A percentile compares a stretch with the other conserved stretches of the same genome.
phyloP scores from a whole-genome alignment of 2,329 filamentous ascomycete species.

The Cyphellophora europaea region DNA sequence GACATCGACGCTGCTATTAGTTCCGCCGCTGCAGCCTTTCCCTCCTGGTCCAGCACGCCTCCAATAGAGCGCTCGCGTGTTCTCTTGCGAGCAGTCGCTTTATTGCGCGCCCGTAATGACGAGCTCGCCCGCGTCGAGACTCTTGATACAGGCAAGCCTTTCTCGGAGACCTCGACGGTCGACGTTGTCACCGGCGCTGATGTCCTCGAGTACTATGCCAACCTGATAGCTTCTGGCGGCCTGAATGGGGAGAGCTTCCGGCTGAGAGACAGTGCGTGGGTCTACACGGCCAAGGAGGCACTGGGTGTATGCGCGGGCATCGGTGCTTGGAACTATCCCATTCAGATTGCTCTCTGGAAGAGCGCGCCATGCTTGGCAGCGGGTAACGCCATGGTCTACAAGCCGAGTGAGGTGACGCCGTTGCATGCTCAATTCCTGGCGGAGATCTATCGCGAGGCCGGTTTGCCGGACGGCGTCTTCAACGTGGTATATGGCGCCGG shows the following conservation, averaged over 20 bases:
- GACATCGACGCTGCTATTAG: conserved; percentile 64
- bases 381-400: conserved; percentile 86
- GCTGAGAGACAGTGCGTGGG: conserved; percentile 66
- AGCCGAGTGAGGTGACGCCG: conserved; percentile 78
- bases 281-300: conserved; percentile 73
- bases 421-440: conserved; percentile 71
- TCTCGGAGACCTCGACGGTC: conserved; percentile 72
- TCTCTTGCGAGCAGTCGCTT: conserved; percentile 63
- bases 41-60: conserved; percentile 65
- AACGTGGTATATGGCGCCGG: conserved; percentile 78
- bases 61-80: conserved; percentile 67
- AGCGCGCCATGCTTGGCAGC: conserved; percentile 76
- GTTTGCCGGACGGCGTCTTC: conserved; percentile 73
- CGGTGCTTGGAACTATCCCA: conserved; percentile 86
- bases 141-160: conserved; percentile 77
- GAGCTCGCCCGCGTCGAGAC: conserved; percentile 72
- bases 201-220: conserved; percentile 79
- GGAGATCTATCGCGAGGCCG: conserved; percentile 67
- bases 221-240: conserved; percentile 65
- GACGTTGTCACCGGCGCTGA: conserved; percentile 77
- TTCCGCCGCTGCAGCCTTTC: conserved; percentile 63
- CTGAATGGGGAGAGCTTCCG: conserved; percentile 72
- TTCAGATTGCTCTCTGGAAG: conserved; percentile 87
- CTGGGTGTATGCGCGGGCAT: conserved; percentile 80
- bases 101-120: conserved; percentile 70